Evolutionary conservation across 495 filamentous ascomycete species (phyloP).

Genomic region (Parmelia sp.): DNA sequence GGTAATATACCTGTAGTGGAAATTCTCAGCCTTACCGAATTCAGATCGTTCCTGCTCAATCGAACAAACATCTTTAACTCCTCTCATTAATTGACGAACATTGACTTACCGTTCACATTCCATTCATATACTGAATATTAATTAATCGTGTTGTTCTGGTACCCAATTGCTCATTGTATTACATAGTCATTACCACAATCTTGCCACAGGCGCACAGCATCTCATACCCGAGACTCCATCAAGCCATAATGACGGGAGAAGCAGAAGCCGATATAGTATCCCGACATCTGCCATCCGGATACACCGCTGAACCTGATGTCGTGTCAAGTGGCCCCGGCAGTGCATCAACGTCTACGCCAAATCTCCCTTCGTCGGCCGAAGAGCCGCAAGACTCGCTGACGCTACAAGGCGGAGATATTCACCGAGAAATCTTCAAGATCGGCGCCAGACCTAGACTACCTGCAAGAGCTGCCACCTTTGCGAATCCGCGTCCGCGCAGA

Average conservation of each 20-base stretch:
- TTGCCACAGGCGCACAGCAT: neutral
- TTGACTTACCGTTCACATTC: no score
- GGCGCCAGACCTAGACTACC: constrained; percentile 44
- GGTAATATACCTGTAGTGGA: neutral
- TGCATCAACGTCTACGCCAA: constrained; percentile 1
- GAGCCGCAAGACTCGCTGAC: constrained; percentile 51
- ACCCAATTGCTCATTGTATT: neutral
- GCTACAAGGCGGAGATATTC: constrained; percentile 62
- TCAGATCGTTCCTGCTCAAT: neutral
- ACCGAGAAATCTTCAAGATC: constrained; percentile 61
- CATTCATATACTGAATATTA: neutral
- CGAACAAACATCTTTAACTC: neutral
- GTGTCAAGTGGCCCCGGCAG: constrained; percentile 2
- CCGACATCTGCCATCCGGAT: constrained; percentile 37
- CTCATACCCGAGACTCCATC: constrained; percentile 15
- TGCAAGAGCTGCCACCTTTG: constrained; percentile 54
- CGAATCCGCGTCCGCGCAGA: constrained; percentile 33
- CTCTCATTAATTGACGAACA: neutral
- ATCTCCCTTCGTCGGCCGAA: constrained; percentile 8
- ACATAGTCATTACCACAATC: neutral
- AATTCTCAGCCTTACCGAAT: neutral
- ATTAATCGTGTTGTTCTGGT: neutral
- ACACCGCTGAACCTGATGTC: constrained; percentile 36
- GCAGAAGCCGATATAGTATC: constrained; percentile 35
- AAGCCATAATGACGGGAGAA: constrained; percentile 18